Evolutionary conservation across 1,139 yeast species (phyloP), one percentile per base, ranked within the genome.

Genomic region (Yamadazyma sp.): DNA sequence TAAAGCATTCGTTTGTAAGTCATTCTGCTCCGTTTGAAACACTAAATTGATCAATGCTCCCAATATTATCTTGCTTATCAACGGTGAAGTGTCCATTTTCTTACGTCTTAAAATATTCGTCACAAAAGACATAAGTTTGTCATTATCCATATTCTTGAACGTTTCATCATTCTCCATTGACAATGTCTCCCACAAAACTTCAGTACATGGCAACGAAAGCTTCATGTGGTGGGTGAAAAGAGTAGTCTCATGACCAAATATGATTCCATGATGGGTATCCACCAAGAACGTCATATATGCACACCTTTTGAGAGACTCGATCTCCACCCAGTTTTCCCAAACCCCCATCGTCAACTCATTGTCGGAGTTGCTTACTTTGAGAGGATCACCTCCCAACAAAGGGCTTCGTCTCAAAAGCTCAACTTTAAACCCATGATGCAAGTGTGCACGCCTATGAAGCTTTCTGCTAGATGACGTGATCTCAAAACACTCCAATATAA

Each of bases 391-490:
- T 9, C 84, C 85, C 24, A 83, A 54, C 1, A 81, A 73, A 0
- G 90, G 84, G n/a, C 82, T 78, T 50, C 90, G 67, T 43, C 89
- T 62, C 29, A 85, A 58, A 26, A 85, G 56, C 56, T 84, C 90
- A 24, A 82, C 75, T 3, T 85, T 79, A 0, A 86, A 75, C 4
- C 86, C 89, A 54, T 82, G 89, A 50, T 84, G 87, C 6, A 84
- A 63, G 50, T 78, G 81, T 0, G 86, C 83, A 31, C 92, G 59
- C 51, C 83, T 87, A 52, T 84, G 90, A 38, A 81, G 57, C 25
- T 60, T 58, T 39, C 84, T 60, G 44, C 70, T 61, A 33, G 78
- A 56, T 17, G 50, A 42, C 1, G 50, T 48, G 43, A 78, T 73
- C 52, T 85, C 94, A 53, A 71, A 80, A 43, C 74, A 68, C 52